Evolutionary conservation across 139 green algal species (phyloP).

Genomic region (Chlorella sp.): DNA sequence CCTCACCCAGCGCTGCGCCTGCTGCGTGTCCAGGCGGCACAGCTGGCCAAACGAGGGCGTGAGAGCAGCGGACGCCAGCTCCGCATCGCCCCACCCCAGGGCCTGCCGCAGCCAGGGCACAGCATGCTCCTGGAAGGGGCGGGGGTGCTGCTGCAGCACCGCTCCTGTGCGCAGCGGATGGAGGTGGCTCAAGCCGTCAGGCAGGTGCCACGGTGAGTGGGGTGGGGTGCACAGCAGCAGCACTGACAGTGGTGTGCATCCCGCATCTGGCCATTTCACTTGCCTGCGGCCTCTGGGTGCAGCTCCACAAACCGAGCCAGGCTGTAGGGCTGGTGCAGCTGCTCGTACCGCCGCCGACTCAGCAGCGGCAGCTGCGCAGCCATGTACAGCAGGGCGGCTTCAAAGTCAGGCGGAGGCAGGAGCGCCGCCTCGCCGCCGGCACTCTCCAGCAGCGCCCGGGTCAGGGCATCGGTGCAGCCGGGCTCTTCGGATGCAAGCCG

Average conservation of each 20-base stretch:
- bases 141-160: not conserved
- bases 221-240: too few species aligned
- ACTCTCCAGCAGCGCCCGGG: not conserved
- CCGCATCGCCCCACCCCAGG: not conserved
- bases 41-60: not conserved
- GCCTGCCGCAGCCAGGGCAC: not conserved
- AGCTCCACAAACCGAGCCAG: not conserved
- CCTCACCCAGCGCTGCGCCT: not conserved
- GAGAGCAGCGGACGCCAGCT: not conserved
- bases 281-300: not conserved
- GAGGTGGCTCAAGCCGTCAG: too few species aligned
- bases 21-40: conserved; percentile 1
- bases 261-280: too few species aligned
- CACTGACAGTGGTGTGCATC: too few species aligned
- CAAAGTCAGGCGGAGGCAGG: not conserved
- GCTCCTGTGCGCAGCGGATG: too few species aligned
- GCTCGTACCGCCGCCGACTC: not conserved
- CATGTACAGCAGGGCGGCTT: not conserved
- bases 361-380: not conserved
- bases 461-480: not conserved
- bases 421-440: not conserved
- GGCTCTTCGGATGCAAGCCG: not conserved
- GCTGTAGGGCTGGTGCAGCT: conserved; percentile 16
- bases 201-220: too few species aligned
- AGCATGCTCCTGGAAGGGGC: not conserved